A percentile compares a stretch with the other conserved stretches of the same genome.
These are phyloP conservation scores for Solanum etuberosum DNA, from an alignment of 257 asterid genomes.

Conservation along the genomic window DNA sequence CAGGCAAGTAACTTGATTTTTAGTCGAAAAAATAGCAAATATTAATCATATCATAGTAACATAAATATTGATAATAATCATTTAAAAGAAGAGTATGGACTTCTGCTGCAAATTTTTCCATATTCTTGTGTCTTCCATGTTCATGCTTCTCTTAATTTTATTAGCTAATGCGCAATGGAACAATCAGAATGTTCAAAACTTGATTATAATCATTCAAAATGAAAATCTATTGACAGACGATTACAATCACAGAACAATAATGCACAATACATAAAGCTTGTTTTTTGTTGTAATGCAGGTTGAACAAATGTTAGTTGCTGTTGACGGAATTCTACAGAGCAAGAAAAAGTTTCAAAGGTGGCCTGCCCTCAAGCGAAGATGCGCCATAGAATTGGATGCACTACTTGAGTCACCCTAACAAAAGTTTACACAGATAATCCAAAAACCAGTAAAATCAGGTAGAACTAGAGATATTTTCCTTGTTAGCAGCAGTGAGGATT, in stretches of 20 bases:
- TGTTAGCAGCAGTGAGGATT: neutral
- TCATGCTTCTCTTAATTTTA: neutral
- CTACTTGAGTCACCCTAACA: conserved; percentile 15
- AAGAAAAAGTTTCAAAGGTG: conserved; percentile 61
- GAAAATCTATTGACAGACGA: neutral
- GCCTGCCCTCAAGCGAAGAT: conserved; percentile 53
- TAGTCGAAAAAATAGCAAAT: neutral
- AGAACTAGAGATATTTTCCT: neutral
- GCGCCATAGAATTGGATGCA: conserved; percentile 24
- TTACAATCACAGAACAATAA: neutral
- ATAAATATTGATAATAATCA: neutral
- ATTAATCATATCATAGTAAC: neutral
- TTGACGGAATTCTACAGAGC: conserved; percentile 41
- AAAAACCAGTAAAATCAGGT: conserved; percentile 11
- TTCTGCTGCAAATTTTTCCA: neutral
- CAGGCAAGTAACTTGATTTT: conserved; percentile 35
- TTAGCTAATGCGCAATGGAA: neutral
- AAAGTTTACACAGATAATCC: neutral
- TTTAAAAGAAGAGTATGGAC: neutral
- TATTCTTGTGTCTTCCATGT: neutral
- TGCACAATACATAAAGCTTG: neutral
- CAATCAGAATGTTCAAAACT: neutral
- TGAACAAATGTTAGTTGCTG: conserved; percentile 63
- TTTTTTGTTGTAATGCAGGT: conserved; percentile 28
- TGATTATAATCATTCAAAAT: neutral